phyloP scores from a whole-genome alignment of 2,329 filamentous ascomycete genomes.

The Aspergillus latus region DNA sequence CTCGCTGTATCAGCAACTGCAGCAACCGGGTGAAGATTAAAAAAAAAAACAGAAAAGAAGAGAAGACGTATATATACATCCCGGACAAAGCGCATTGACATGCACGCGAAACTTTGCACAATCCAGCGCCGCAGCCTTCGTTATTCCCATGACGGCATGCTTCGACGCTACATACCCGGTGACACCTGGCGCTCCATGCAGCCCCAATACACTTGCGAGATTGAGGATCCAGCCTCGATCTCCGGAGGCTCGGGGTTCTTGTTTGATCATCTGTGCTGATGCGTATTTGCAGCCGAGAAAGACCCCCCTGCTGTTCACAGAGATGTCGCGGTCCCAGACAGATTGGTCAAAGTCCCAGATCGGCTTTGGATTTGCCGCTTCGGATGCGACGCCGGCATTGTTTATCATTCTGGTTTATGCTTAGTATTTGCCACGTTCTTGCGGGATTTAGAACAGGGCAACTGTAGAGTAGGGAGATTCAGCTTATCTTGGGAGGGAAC shows the following conservation, averaged over 20 bases:
- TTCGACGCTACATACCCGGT: constrained; percentile 1
- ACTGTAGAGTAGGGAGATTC: not conserved
- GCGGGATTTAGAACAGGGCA: not conserved
- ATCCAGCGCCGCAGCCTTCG: not conserved
- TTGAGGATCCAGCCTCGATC: constrained; percentile 20
- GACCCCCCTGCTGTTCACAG: constrained; percentile 16
- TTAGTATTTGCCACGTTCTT: too few species aligned
- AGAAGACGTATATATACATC: not conserved
- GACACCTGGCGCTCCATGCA: constrained; percentile 11
- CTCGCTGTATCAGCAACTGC: not conserved
- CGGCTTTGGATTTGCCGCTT: not conserved
- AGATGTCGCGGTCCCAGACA: not conserved
- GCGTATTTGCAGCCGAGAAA: constrained; percentile 44
- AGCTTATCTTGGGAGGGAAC: not conserved
- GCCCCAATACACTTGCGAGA: not conserved
- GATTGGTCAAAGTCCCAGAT: not conserved
- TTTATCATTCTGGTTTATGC: constrained; percentile 43
- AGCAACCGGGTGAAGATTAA: too few species aligned
- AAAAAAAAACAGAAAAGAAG: too few species aligned
- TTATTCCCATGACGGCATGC: not conserved
- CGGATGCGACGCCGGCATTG: constrained; percentile 49
- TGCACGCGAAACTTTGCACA: not conserved
- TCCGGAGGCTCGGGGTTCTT: constrained; percentile 31
- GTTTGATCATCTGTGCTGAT: constrained; percentile 37
- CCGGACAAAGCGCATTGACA: constrained; percentile 8